Base-by-base conservation (phyloP, 2,329 filamentous ascomycete genomes). In the Beauveria rudraprayagi region DNA sequence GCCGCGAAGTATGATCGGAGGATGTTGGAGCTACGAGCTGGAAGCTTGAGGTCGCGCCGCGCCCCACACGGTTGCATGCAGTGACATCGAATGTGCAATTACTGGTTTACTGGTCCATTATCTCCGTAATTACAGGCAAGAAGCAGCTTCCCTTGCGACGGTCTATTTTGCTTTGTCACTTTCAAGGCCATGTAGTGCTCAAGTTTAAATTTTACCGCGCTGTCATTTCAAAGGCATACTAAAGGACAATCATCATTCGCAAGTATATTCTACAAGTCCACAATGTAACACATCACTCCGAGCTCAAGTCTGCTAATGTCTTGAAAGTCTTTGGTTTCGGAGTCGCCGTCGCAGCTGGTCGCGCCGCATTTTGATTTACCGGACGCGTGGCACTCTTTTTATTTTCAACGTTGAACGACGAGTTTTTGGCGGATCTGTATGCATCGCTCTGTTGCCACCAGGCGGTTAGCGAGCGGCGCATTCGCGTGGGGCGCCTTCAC, bases 361-460 rank as follows among this genome's bases (percentile, higher is more conserved):
- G 67, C 59, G 2, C 65, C 63, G 44, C 60, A 22, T 56, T 52
- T 65, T 61, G 50, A 41, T 43, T 62, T 57, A 41, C 19, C 65
- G 53, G 47, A 62, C 19, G 63, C 66, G 65, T 17, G 62, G 63
- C 34, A 64, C 57, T 14, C 69, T 67, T 3, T 11, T 76, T 72
- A 14, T 73, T 79, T 57, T 80, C 76, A 17, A 81, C 68, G 63
- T 87, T 87, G 73, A 84, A 88, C 17, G 73, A 73, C 22, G 84
- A 87, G 51, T 76, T 77, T 71, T 86, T 80, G 3, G 84, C 85
- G 3, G 83, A 77, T 67, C 81, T 82, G 71, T 85, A 86, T 0
- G 83, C 80, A 68, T 88, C 85, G 60, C 87, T 78, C 79, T 86
- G 67, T 58, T 61, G 30, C 26, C 24, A 57, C 44, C 14, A 40